Evolutionary conservation across 352 stramenopile species (phyloP).

Genomic region (Pythium folliculosum): DNA sequence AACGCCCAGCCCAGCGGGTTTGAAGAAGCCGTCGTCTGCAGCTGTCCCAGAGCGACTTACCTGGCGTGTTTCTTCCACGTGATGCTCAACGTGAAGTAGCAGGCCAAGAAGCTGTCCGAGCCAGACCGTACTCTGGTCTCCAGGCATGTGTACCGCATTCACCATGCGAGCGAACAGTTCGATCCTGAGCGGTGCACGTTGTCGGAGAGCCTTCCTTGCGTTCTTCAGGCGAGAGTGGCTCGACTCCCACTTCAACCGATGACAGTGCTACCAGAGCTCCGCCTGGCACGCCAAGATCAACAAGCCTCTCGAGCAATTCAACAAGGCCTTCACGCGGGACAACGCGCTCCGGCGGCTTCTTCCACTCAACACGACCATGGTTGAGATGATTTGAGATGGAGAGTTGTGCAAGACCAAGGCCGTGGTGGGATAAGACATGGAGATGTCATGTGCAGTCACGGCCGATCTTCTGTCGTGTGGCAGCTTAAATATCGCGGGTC

Average conservation of each 20-base stretch:
- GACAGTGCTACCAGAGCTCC: conserved; percentile 14
- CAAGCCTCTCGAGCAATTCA: conserved; percentile 20
- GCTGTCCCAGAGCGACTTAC: conserved; percentile 9
- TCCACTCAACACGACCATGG: no score
- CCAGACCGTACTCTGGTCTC: conserved; percentile 10
- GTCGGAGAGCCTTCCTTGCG: neutral
- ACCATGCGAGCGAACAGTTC: conserved; percentile 13
- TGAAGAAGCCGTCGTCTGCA: neutral
- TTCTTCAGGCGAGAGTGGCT: conserved; percentile 34
- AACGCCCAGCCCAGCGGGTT: conserved; percentile 19
- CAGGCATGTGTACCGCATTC: conserved; percentile 27
- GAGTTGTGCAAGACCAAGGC: no score
- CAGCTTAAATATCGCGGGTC: no score
- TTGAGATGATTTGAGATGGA: no score
- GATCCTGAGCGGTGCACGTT: neutral
- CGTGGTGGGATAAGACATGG: no score
- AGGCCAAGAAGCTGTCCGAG: neutral
- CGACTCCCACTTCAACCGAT: neutral
- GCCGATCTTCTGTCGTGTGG: no score
- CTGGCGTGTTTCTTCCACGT: conserved; percentile 40
- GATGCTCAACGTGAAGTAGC: conserved; percentile 27
- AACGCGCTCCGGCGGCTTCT: no score
- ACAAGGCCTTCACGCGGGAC: no score
- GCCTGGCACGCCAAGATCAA: conserved; percentile 8
- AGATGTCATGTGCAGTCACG: no score